Percentiles rank a stretch among this genome's conserved stretches.
phyloP scores from a whole-genome alignment of 164 flowering plant genomes.

The Vitis rotundifolia region DNA sequence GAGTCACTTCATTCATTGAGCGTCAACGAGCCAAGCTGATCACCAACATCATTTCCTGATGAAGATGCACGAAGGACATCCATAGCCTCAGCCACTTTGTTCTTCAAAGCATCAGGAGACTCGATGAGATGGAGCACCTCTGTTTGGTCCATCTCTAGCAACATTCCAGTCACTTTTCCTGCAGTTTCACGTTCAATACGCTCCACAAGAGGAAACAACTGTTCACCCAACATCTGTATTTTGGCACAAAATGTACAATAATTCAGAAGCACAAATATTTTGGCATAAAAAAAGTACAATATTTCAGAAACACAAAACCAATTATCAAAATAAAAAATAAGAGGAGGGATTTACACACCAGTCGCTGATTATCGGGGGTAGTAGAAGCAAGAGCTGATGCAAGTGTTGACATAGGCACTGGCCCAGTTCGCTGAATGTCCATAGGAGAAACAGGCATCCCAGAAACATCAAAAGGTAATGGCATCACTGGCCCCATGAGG shows the following conservation, averaged over 20 bases:
- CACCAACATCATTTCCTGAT: constrained; percentile 37
- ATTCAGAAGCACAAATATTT: not conserved
- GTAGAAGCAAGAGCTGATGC: constrained; percentile 73
- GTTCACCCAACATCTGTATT: constrained; percentile 74
- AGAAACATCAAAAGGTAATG: constrained; percentile 47
- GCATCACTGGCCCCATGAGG: constrained; percentile 47
- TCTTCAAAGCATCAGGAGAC: constrained; percentile 70
- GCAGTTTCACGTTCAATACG: constrained; percentile 47
- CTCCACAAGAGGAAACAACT: constrained; percentile 68
- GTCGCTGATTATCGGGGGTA: constrained; percentile 47
- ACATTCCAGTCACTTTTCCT: constrained; percentile 74
- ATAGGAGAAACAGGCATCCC: constrained; percentile 36
- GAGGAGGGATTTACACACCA: constrained; percentile 28
- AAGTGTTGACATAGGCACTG: constrained; percentile 51
- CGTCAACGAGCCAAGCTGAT: constrained; percentile 45
- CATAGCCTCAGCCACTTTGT: constrained; percentile 70
- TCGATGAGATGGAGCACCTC: constrained; percentile 81
- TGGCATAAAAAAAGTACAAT: not conserved
- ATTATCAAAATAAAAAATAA: too few relatives aligned
- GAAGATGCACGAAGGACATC: constrained; percentile 48
- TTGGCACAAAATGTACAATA: not conserved
- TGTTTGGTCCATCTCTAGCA: constrained; percentile 77
- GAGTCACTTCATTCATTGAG: constrained; percentile 31
- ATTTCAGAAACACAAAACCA: not conserved
- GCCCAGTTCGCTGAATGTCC: constrained; percentile 42